Evolutionary conservation across 176 grass and related monocot species (phyloP).

Genomic region (Sorghum bicolor): DNA sequence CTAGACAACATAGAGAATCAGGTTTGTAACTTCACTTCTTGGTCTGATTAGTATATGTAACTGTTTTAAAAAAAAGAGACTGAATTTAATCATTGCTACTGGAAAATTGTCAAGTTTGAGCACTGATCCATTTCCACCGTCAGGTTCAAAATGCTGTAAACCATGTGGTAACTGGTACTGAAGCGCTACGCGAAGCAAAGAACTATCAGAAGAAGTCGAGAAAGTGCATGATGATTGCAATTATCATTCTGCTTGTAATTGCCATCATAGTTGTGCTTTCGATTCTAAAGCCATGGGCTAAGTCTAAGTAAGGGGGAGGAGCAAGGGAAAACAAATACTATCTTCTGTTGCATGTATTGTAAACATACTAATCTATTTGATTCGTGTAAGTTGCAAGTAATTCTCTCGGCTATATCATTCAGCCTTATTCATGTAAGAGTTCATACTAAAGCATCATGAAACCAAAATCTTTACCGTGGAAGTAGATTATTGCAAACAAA

Average conservation of each 20-base stretch:
- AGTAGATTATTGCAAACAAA: neutral
- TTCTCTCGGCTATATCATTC: neutral
- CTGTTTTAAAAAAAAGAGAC: neutral
- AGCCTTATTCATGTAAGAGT: neutral
- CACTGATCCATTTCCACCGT: neutral
- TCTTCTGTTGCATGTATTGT: neutral
- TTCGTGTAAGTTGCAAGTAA: neutral
- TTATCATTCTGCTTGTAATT: slow-evolving; percentile 42
- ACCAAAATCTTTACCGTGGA: neutral
- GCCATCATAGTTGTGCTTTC: slow-evolving; percentile 39
- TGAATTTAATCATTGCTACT: neutral
- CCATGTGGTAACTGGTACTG: slow-evolving; percentile 47
- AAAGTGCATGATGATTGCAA: slow-evolving; percentile 60
- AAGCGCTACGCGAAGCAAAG: slow-evolving; percentile 51
- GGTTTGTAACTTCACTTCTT: slow-evolving; percentile 14
- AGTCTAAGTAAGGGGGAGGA: neutral
- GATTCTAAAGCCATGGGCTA: slow-evolving; percentile 58
- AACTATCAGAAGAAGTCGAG: slow-evolving; percentile 64
- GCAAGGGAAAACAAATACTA: neutral
- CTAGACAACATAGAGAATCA: slow-evolving; percentile 62
- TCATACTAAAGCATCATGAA: neutral
- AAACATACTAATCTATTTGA: neutral
- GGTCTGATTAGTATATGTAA: neutral
- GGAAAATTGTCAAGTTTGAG: neutral
- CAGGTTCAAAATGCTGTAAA: slow-evolving; percentile 67